Evolutionary conservation across 129 eudicot genomes (phyloP).

Genomic region (Flaveria trinervia): DNA sequence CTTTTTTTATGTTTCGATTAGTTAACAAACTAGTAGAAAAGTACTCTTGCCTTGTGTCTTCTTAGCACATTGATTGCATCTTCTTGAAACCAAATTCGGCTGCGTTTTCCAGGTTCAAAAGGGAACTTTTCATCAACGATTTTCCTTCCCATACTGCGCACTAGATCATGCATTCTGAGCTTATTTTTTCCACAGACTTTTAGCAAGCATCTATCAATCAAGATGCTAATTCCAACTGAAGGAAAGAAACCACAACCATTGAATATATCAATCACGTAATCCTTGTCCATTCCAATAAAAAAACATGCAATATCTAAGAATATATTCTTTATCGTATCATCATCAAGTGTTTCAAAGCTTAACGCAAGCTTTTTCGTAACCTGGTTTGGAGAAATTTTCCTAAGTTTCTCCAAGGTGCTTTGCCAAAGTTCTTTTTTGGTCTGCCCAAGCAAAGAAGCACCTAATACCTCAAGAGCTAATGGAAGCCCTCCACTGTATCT

Average conservation of each 20-base stretch:
- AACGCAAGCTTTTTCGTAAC: conserved; percentile 22
- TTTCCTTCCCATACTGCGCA: conserved; percentile 33
- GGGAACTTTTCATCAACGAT: conserved; percentile 29
- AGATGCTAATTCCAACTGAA: conserved; percentile 18
- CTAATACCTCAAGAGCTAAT: conserved; percentile 30
- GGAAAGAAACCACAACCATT: conserved; percentile 24
- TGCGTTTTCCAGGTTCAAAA: conserved; percentile 24
- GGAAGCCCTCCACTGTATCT: conserved; percentile 20
- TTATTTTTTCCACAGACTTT: not conserved
- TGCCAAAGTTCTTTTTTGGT: conserved; percentile 25
- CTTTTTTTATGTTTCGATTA: not conserved
- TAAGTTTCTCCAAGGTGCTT: conserved; percentile 10
- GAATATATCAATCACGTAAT: conserved; percentile 21
- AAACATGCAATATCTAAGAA: conserved; percentile 32
- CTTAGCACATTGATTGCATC: conserved; percentile 23
- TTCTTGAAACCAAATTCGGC: conserved; percentile 20
- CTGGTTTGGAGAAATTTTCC: conserved; percentile 4
- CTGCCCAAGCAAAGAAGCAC: conserved; percentile 26
- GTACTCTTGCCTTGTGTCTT: conserved; percentile 2
- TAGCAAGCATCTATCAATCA: conserved; percentile 28
- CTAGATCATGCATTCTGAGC: conserved; percentile 26
- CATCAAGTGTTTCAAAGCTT: conserved; percentile 27
- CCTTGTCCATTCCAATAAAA: conserved; percentile 29
- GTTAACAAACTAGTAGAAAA: not conserved
- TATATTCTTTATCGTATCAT: conserved; percentile 12